Evolutionary conservation across 176 grass and related monocot genomes (phyloP), one percentile per base, ranked within the genome.

Genomic region (Musa itinerans): DNA sequence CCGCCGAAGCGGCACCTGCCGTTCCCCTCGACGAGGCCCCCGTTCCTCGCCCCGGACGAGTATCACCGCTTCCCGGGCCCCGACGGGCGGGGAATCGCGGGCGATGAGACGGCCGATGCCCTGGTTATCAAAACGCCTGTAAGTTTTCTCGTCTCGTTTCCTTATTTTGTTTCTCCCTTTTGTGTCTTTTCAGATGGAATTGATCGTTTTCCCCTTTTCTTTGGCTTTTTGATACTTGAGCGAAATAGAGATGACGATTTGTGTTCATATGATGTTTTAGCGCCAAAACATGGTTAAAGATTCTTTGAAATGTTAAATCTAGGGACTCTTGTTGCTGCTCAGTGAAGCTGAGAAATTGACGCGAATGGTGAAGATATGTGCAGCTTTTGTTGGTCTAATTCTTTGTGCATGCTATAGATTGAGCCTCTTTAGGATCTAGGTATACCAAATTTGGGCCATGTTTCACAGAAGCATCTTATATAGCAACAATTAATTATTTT

Each of bases 91-190:
- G 23, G 72, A 9, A 29, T 2, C 20, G 23, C 72, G 0, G 9
- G n/a, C 72, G 24, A 56, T 15, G 72, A 74, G 21, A 56, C 50
- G 52, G 23, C 11, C 24, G 72, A 74, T 54, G 53, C 52, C 4
- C 72, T 74, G 11, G 24, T 56, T 14, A 57, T 57, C 14, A 74
- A 29, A 53, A 74, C 72, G 55, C 72, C 72, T 34, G 72, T 74
- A 3, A 34, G 72, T 74, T 27, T 53, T 17, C 34, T 51, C 20
- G 16, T 70, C 21, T 25, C 10, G 15, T 51, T n/a, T 19, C 9
- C 4, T 34, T 9, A 3, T 29, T 66, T 34, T 29, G 1, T 29
- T 67, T 67, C 24, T 29, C 9, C 19, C 9, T 22, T 64, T n/a
- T 62, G 4, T 23, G 62, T 1, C 12, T 10, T 22, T 64, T 10